A percentile compares a stretch with the other conserved stretches of the same genome.
phyloP scores from a whole-genome alignment of 2,329 filamentous ascomycete genomes.

The Fusarium nisikadoi region DNA sequence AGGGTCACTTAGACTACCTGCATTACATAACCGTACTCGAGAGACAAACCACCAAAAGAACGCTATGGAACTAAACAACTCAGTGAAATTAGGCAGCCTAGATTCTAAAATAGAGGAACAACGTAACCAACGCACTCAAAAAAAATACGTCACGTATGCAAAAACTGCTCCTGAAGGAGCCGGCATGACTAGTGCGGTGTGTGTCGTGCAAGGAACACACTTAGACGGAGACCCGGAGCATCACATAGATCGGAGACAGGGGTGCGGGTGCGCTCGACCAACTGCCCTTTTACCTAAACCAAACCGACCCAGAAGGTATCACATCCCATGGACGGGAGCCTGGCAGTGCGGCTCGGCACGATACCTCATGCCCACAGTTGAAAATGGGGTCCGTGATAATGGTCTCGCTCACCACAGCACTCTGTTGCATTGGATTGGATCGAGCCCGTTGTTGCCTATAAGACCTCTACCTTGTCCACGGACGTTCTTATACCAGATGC shows the following conservation, averaged over 20 bases:
- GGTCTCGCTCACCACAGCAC: slow-evolving; percentile 2
- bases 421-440: slow-evolving; percentile 5
- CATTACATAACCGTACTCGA: slow-evolving; percentile 2
- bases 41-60: not conserved
- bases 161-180: slow-evolving; percentile 3
- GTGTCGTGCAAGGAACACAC: slow-evolving; percentile 1
- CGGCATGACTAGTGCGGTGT: slow-evolving; percentile 7
- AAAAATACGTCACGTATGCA: not conserved
- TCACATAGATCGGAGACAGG: slow-evolving; percentile 21
- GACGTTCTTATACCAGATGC: slow-evolving; percentile 8
- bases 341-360: slow-evolving; percentile 44
- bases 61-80: not conserved
- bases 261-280: slow-evolving; percentile 10
- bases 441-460: slow-evolving; percentile 32
- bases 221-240: slow-evolving; percentile 19
- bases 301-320: slow-evolving; percentile 18
- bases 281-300: slow-evolving; percentile 4
- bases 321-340: slow-evolving; percentile 40
- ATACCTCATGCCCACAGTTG: slow-evolving; percentile 15
- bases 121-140: not conserved
- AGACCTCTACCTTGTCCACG: slow-evolving; percentile 16
- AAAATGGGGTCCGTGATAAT: slow-evolving; percentile 19
- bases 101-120: slow-evolving; percentile 6
- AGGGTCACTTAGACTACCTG: not conserved
- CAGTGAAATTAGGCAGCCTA: slow-evolving; percentile 8